A percentile compares a stretch with the other conserved stretches of the same genome.
phyloP scores from a whole-genome alignment of 495 filamentous ascomycete genomes.

The Penicillium diatomitis region DNA sequence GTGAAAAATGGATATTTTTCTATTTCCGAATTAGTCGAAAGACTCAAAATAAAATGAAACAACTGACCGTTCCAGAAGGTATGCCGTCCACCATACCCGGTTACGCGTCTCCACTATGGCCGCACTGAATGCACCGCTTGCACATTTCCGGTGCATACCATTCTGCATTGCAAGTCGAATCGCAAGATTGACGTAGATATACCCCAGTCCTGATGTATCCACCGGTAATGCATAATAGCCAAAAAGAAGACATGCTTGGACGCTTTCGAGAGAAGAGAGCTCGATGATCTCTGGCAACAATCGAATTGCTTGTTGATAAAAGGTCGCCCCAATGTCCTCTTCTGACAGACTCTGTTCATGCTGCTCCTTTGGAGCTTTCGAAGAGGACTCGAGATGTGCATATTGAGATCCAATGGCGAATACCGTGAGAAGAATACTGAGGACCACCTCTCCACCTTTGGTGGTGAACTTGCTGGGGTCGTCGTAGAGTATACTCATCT shows the following conservation, averaged over 20 bases:
- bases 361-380: neutral
- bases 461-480: conserved; percentile 6
- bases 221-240: conserved; percentile 28
- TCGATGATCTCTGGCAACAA: conserved; percentile 35
- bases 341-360: conserved; percentile 7
- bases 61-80: conserved; percentile 25
- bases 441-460: conserved; percentile 19
- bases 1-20: neutral
- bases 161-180: conserved; percentile 33
- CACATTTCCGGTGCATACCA: conserved; percentile 32
- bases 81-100: conserved; percentile 33
- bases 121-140: conserved; percentile 13
- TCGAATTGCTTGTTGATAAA: conserved; percentile 29
- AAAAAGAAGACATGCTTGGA: conserved; percentile 31
- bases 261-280: conserved; percentile 29
- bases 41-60: too few relatives aligned
- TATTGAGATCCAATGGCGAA: conserved; percentile 39
- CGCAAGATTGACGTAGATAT: conserved; percentile 28
- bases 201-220: conserved; percentile 29
- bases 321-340: conserved; percentile 29
- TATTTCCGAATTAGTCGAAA: neutral
- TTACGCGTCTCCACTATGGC: conserved; percentile 26
- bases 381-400: conserved; percentile 25
- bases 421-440: conserved; percentile 26
- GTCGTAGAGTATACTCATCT: neutral